Evolutionary conservation across 495 filamentous ascomycete species (phyloP).

Genomic region (Neurospora discreta): DNA sequence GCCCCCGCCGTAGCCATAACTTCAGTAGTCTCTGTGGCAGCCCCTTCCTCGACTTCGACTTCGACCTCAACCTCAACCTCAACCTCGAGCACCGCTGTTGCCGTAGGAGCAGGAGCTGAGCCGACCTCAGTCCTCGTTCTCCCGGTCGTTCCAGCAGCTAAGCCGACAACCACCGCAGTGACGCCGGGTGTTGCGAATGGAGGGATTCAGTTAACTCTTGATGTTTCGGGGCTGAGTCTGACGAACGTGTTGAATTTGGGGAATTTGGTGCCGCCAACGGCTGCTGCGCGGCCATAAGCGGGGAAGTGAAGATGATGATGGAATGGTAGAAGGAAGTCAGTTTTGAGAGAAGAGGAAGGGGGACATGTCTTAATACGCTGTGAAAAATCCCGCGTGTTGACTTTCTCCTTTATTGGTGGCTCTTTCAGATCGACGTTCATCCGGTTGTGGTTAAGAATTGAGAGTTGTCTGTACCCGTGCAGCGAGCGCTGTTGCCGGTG

Average conservation of each 20-base stretch:
- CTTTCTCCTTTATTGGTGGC: neutral
- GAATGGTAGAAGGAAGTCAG: neutral
- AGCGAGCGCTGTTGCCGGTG: neutral
- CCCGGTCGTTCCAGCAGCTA: neutral
- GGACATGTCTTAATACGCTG: neutral
- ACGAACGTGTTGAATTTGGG: constrained; percentile 24
- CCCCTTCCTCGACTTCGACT: constrained; percentile 10
- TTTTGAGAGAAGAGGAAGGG: neutral
- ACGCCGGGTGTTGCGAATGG: constrained; percentile 4
- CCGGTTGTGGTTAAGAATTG: neutral
- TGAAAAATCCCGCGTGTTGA: too few relatives aligned
- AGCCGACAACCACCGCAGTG: neutral
- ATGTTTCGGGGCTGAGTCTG: constrained; percentile 22
- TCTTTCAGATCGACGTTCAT: neutral
- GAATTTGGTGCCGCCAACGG: constrained; percentile 19
- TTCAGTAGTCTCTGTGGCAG: constrained; percentile 1
- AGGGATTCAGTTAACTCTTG: constrained; percentile 11
- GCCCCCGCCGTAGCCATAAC: neutral
- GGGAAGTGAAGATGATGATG: neutral
- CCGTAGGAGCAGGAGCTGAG: neutral
- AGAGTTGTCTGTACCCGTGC: neutral
- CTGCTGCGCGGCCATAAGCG: neutral
- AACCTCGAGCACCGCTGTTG: neutral
- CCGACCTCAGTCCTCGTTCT: constrained; percentile 16
- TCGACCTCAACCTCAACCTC: constrained; percentile 7